phyloP scores from a whole-genome alignment of 2,329 filamentous ascomycete genomes.

The Podosphaera xanthii region DNA sequence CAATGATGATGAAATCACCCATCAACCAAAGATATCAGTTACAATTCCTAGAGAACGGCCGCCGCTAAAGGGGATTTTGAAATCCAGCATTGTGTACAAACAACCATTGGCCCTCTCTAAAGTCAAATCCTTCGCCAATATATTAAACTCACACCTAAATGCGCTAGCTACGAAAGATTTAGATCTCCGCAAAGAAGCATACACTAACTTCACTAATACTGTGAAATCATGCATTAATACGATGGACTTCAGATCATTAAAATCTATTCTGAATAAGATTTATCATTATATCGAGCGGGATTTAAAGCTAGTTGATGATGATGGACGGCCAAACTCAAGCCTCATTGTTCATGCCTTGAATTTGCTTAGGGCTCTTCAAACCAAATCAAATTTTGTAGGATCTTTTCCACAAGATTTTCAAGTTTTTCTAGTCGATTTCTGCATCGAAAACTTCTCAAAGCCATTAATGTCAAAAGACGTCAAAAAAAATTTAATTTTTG shows the following conservation, averaged over 20 bases:
- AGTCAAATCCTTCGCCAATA: conserved; percentile 43
- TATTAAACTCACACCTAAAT: conserved; percentile 67
- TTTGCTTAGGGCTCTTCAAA: conserved; percentile 54
- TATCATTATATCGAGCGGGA: conserved; percentile 71
- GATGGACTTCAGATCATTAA: conserved; percentile 49
- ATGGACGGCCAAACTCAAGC: conserved; percentile 37
- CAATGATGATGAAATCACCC: conserved; percentile 4
- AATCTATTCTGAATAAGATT: conserved; percentile 54
- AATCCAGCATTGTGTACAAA: conserved; percentile 28
- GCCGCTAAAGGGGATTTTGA: conserved; percentile 59
- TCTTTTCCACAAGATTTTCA: conserved; percentile 59
- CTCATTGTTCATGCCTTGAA: conserved; percentile 58
- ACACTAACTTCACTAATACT: conserved; percentile 53
- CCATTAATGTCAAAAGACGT: conserved; percentile 49
- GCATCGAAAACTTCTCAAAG: conserved; percentile 51
- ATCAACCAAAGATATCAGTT: background rate
- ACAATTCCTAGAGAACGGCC: conserved; percentile 16
- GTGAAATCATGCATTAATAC: conserved; percentile 65
- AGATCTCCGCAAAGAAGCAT: conserved; percentile 60
- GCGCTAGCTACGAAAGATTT: conserved; percentile 57
- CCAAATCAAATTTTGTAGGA: conserved; percentile 46
- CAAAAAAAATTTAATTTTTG: conserved; percentile 55
- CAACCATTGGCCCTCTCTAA: conserved; percentile 9
- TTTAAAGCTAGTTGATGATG: conserved; percentile 35
- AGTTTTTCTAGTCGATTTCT: conserved; percentile 58